These are phyloP conservation scores for Laguncularia racemosa DNA, from an alignment of 345 rosid genomes.

Conservation along the genomic window DNA sequence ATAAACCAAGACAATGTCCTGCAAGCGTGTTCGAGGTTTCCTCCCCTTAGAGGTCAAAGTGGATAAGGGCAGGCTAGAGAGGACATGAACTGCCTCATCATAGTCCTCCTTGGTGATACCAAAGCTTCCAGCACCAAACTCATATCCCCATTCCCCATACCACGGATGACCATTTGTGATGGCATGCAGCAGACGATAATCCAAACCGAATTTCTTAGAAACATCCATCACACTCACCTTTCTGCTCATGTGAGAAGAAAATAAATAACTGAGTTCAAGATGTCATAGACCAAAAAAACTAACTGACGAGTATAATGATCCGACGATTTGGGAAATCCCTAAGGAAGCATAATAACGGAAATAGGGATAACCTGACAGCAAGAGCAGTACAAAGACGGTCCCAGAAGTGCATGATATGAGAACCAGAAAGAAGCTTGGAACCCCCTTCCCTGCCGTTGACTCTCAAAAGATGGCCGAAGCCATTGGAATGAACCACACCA, in stretches of 20 bases:
- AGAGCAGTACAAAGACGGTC: conserved; percentile 55
- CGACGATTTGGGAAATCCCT: too few species aligned
- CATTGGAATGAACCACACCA: conserved; percentile 57
- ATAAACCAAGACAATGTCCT: conserved; percentile 30
- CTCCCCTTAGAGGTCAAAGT: conserved; percentile 24
- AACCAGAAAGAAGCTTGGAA: conserved; percentile 54
- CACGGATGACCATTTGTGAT: conserved; percentile 47
- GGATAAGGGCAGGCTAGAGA: conserved; percentile 35
- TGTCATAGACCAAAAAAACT: too few species aligned
- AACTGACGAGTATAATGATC: too few species aligned
- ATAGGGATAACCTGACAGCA: conserved; percentile 42
- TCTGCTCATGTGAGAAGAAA: conserved; percentile 17
- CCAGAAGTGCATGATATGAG: conserved; percentile 66
- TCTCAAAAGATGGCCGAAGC: conserved; percentile 67
- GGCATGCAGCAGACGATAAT: conserved; percentile 59
- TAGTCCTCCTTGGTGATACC: conserved; percentile 44
- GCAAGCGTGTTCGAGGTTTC: conserved; percentile 28
- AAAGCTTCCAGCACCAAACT: conserved; percentile 63
- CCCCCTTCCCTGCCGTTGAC: conserved; percentile 75
- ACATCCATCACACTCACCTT: conserved; percentile 74
- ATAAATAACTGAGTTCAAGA: too few species aligned
- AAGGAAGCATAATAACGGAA: too few species aligned
- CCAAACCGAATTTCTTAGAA: conserved; percentile 54
- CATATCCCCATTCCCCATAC: conserved; percentile 77
- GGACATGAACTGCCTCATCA: conserved; percentile 38